Evolutionary conservation across 352 stramenopile species (phyloP).

Genomic region (Saprolegnia parasitica): DNA sequence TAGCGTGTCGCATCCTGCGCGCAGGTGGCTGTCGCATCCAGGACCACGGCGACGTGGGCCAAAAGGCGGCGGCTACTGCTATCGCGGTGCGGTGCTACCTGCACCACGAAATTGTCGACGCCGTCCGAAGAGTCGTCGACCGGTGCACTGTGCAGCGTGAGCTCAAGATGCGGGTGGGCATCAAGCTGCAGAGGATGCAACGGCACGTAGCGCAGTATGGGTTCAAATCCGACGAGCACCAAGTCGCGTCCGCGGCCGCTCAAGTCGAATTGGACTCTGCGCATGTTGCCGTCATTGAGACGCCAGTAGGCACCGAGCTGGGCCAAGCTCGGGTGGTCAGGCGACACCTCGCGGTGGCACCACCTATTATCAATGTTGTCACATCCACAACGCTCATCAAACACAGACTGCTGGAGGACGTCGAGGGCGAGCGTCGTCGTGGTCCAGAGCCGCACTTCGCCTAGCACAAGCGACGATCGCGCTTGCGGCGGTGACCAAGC

Average conservation of each 20-base stretch:
- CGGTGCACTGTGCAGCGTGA: too few relatives aligned
- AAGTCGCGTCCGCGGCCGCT: neutral
- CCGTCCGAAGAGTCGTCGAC: too few relatives aligned
- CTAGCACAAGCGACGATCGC: neutral
- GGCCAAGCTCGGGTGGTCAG: neutral
- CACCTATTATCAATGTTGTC: neutral
- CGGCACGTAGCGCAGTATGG: neutral
- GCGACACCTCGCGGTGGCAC: neutral
- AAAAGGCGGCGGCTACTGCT: too few relatives aligned
- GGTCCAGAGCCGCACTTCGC: neutral
- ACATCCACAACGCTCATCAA: too few relatives aligned
- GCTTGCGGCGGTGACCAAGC: neutral
- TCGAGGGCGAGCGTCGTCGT: neutral
- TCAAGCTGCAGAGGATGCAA: neutral
- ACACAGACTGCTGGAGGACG: neutral
- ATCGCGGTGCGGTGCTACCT: too few relatives aligned
- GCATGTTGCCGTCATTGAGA: neutral
- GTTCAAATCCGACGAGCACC: neutral
- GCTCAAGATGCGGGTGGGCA: neutral
- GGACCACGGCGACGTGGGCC: too few relatives aligned
- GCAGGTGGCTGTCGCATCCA: too few relatives aligned
- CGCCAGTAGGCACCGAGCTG: constrained; percentile 1
- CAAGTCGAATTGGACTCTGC: neutral
- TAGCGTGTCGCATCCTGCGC: too few relatives aligned
- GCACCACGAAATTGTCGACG: too few relatives aligned